Evolutionary conservation across 2,329 filamentous ascomycete species (phyloP).

Genomic region (Westerdykella ornata): DNA sequence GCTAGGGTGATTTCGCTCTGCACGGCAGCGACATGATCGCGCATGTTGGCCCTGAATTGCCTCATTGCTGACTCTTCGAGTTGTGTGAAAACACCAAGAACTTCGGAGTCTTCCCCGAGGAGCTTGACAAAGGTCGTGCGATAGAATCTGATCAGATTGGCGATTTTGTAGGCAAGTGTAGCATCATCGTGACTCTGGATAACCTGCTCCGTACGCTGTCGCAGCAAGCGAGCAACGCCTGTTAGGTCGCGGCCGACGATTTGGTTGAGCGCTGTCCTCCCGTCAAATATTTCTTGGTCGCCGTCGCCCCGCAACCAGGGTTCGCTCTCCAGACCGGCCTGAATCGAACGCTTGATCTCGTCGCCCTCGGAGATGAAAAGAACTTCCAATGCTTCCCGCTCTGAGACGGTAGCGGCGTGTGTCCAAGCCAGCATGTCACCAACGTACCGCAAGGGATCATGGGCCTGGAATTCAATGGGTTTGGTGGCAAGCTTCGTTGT

Average conservation of each 20-base stretch:
- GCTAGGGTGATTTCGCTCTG: slow-evolving; percentile 65
- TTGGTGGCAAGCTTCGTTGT: slow-evolving; percentile 57
- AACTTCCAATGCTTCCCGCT: slow-evolving; percentile 84
- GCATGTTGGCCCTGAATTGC: slow-evolving; percentile 75
- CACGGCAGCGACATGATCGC: slow-evolving; percentile 69
- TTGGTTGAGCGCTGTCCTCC: slow-evolving; percentile 71
- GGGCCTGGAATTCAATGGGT: slow-evolving; percentile 87
- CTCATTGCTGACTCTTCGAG: slow-evolving; percentile 71
- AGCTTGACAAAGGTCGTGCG: slow-evolving; percentile 75
- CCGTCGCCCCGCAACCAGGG: slow-evolving; percentile 64
- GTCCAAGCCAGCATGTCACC: slow-evolving; percentile 98
- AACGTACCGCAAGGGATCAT: slow-evolving; percentile 84
- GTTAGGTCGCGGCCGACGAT: slow-evolving; percentile 80
- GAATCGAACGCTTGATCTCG: slow-evolving; percentile 75
- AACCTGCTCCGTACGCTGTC: slow-evolving; percentile 83
- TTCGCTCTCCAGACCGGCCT: slow-evolving; percentile 73
- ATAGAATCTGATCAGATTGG: slow-evolving; percentile 87
- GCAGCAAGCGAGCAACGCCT: slow-evolving; percentile 74
- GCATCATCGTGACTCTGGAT: slow-evolving; percentile 89
- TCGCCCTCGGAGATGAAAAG: slow-evolving; percentile 87
- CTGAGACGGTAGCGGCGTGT: slow-evolving; percentile 88
- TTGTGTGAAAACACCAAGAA: slow-evolving; percentile 61
- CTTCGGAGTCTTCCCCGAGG: slow-evolving; percentile 59
- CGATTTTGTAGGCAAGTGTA: slow-evolving; percentile 80
- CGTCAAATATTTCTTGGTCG: slow-evolving; percentile 60